Evolutionary conservation across 2,329 filamentous ascomycete genomes (phyloP), one percentile per base, ranked within the genome.

Genomic region (Aspergillus sp.): DNA sequence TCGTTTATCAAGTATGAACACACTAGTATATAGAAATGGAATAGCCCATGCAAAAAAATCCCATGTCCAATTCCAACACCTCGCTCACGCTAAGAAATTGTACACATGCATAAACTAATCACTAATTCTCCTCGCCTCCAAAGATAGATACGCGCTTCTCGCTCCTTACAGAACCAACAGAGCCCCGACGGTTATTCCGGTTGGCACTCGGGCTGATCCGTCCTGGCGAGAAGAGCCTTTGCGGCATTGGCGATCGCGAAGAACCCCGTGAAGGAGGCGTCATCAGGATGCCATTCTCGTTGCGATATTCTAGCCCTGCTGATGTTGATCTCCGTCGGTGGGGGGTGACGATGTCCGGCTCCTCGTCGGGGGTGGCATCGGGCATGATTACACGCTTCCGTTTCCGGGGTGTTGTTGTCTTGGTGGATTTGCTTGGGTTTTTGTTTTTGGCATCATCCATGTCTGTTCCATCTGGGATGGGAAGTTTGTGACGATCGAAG

Each of bases 401-500:
- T 42, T 56, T 57, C 10, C 30, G 33, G 4, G 39, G 39, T 6
- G 43, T 32, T 3, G 13, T 19, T 10, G 35, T 37, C 35, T 37
- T 37, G 7, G 35, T 9, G 7, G 35, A 13, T 13, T 39, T 33
- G 27, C 29, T 11, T 30, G 11, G 10, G 7, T 30, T n/a, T 13
- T 40, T 28, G 12, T n/a, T 4, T 13, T 26, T 6, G 31, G 5
- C 27, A n/a, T 33, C 11, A 38, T 45, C 43, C 6, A 10, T n/a
- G 26, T 45, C 47, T 7, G 57, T 51, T 12, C 57, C 51, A 44
- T 68, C 65, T 1, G 62, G 59, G 35, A 69, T 55, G 0, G 65
- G 59, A 13, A 69, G 49, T 29, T 51, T 56, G 42, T 70, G 66
- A 7, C 61, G 61, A 49, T 67, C 63, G 43, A 70, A 70, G 37